Evolutionary conservation across 805 yeast species (phyloP).

Genomic region (Myxozyma mucilagina): DNA sequence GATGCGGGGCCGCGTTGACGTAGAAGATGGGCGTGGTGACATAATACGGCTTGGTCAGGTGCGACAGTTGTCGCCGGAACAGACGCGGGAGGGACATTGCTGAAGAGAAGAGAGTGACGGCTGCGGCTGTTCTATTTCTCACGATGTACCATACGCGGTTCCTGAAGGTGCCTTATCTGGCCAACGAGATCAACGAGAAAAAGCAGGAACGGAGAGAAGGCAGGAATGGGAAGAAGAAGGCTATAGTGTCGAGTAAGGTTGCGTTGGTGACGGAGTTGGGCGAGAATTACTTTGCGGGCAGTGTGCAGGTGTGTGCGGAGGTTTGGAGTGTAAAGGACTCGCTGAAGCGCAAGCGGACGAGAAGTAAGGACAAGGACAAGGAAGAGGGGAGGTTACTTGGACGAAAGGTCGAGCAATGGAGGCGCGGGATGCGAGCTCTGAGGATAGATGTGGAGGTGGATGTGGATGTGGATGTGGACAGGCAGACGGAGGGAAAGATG

Average conservation of each 20-base stretch:
- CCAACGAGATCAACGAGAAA: not conserved
- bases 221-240: slow-evolving; percentile 5
- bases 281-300: slow-evolving; percentile 44
- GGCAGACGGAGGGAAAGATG: not conserved
- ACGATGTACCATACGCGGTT: slow-evolving; percentile 25
- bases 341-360: not conserved
- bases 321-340: not conserved
- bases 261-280: slow-evolving; percentile 47
- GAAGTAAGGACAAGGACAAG: not conserved
- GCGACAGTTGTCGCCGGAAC: not conserved
- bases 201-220: not conserved
- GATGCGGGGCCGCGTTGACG: slow-evolving; percentile 87
- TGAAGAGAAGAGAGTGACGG: not conserved
- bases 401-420: no score
- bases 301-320: slow-evolving; percentile 1
- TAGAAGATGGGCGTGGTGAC: slow-evolving; percentile 93
- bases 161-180: slow-evolving; percentile 21
- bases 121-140: not conserved
- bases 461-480: not conserved
- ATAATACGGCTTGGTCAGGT: slow-evolving; percentile 42
- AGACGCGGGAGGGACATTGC: not conserved
- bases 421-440: no score
- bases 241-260: slow-evolving; percentile 38
- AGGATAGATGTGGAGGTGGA: no score
- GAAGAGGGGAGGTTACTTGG: no score